Conservation (phyloP, 2,329 filamentous ascomycete genomes). For the Talaromyces rugulosus region DNA sequence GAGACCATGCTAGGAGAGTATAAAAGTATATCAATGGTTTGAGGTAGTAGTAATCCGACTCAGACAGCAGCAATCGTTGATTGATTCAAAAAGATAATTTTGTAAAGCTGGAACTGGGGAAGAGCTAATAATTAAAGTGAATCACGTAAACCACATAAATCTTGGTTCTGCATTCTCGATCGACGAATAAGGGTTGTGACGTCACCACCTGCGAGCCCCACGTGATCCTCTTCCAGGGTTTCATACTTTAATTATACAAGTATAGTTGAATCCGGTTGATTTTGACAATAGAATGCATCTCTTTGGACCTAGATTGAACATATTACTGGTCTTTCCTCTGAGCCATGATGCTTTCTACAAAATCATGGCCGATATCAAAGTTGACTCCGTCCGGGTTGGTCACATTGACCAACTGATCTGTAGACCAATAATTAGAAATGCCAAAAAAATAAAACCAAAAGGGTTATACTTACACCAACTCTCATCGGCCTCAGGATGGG, state of each 20-base stretch:
- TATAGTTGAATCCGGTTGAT: too few species aligned
- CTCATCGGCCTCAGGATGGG: background rate
- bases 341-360: background rate
- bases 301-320: too few species aligned
- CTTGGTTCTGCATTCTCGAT: background rate
- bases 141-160: background rate
- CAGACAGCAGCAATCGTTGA: background rate
- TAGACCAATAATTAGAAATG: background rate
- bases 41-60: too few species aligned
- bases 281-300: too few species aligned
- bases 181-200: background rate
- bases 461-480: background rate
- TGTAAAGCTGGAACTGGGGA: background rate
- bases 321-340: background rate
- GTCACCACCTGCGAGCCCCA: background rate
- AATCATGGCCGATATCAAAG: background rate
- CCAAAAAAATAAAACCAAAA: background rate
- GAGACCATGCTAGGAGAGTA: constrained; percentile 21
- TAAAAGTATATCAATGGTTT: background rate
- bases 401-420: background rate
- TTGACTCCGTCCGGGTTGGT: background rate
- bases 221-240: background rate
- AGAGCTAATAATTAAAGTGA: background rate
- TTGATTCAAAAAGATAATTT: background rate
- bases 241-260: background rate